Base-by-base conservation (phyloP, 345 rosid genomes). In the Schrenkiella parvula region DNA sequence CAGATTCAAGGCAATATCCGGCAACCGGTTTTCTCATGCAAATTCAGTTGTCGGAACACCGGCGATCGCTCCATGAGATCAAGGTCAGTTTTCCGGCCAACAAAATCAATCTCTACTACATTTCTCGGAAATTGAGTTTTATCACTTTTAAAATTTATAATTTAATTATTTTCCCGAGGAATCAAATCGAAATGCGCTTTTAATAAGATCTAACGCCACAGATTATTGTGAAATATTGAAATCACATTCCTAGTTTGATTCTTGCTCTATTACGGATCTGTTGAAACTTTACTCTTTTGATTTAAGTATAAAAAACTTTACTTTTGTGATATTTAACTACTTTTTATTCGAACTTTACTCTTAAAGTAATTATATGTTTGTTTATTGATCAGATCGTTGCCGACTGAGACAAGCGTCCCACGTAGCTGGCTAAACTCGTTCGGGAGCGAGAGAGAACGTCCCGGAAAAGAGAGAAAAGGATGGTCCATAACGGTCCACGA, bases 11-110 rank as follows among this genome's bases (percentile, higher is more conserved):
- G 96, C 12, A 87, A 75, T 63, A 86, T 91, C 46, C 70, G 87
- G 8, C 98, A 93, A 56, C 98, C 98, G 1, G 98, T 93, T 52
- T 93, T 93, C 81, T 87, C 97, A 44, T 93, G 98, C 86, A 84
- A 87, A 70, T 93, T 93, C 90, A 89, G 87, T 75, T 85, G 88
- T 62, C 82, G 96, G 70, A 82, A 64, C 77, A 80, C 87, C 44
- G 85, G 87, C 5, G 95, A 88, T 79, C 88, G 91, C 11, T 81
- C 78, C 72, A 89, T 81, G 54, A 73, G 87, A 64, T 81, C 97
- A 63, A 87, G 95, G 98, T 93, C 28, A 43, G 87, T 80, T 51
- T 55, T 6, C 31, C 26, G 23, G 34, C 43, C 17, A 29, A 22
- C 13, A 21, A 25, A 35, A 52, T 53, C 54, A 51, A 32, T 62